Evolutionary conservation across 345 rosid genomes (phyloP).

Genomic region (Populus alba): DNA sequence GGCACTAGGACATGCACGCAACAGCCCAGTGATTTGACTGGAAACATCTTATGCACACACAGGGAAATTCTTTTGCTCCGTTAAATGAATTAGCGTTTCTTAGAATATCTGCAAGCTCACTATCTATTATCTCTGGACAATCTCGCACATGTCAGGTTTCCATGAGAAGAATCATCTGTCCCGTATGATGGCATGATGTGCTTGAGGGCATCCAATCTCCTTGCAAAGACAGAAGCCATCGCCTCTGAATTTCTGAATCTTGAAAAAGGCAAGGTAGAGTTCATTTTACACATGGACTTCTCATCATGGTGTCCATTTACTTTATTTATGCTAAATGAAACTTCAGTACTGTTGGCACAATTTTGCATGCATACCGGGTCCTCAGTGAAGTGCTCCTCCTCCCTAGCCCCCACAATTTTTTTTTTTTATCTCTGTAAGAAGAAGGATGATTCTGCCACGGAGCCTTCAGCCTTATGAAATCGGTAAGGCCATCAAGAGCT

Average conservation of each 20-base stretch:
- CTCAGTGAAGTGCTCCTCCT: slow-evolving; percentile 17
- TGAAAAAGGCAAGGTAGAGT: slow-evolving; percentile 32
- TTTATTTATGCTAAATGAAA: slow-evolving; percentile 32
- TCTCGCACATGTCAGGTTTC: slow-evolving; percentile 34
- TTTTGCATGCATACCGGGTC: slow-evolving; percentile 14
- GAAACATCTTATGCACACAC: slow-evolving; percentile 64
- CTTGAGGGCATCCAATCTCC: slow-evolving; percentile 72
- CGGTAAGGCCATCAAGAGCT: slow-evolving; percentile 25
- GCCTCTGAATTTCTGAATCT: slow-evolving; percentile 52
- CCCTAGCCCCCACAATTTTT: slow-evolving; percentile 16
- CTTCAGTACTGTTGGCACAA: slow-evolving; percentile 24
- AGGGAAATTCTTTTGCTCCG: slow-evolving; percentile 38
- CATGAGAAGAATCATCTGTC: slow-evolving; percentile 32
- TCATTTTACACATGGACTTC: slow-evolving; percentile 20
- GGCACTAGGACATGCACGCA: slow-evolving; percentile 52
- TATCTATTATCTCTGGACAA: slow-evolving; percentile 57
- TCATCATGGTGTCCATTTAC: slow-evolving; percentile 30
- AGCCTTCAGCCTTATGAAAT: slow-evolving; percentile 28
- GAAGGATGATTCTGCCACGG: slow-evolving; percentile 12
- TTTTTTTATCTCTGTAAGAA: slow-evolving; percentile 13
- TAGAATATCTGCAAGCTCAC: slow-evolving; percentile 57
- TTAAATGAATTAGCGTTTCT: slow-evolving; percentile 37
- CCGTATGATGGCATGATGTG: slow-evolving; percentile 39
- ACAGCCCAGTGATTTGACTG: slow-evolving; percentile 78
- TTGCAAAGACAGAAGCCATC: slow-evolving; percentile 62